A percentile compares a stretch with the other conserved stretches of the same genome.
phyloP scores from a whole-genome alignment of 2,329 filamentous ascomycete genomes.

The Ascochyta clinopodiicola region DNA sequence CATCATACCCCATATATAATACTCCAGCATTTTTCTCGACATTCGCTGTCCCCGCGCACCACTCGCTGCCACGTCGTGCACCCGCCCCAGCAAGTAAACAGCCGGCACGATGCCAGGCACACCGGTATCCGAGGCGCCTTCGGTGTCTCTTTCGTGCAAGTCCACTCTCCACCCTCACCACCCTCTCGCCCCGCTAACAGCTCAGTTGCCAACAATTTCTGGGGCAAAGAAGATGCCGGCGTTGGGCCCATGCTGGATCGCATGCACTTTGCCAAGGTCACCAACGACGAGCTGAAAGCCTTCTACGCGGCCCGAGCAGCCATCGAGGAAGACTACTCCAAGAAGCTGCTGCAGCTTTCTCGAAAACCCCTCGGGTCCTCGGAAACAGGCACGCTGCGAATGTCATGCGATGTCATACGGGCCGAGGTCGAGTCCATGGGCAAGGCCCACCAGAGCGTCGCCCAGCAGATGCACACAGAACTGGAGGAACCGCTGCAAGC shows the following conservation, averaged over 20 bases:
- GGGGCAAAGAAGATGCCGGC: conserved; percentile 98
- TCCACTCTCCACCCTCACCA: background rate
- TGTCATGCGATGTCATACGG: conserved; percentile 85
- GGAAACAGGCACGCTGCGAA: conserved; percentile 81
- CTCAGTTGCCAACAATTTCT: conserved; percentile 97
- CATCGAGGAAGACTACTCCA: conserved; percentile 95
- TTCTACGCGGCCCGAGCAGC: conserved; percentile 92
- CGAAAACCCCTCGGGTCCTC: conserved; percentile 88
- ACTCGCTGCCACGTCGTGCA: conserved; percentile 17
- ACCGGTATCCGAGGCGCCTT: conserved; percentile 63
- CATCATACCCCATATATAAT: conserved; percentile 18
- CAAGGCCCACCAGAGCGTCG: conserved; percentile 90
- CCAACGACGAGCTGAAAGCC: conserved; percentile 82
- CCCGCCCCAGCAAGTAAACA: conserved; percentile 36
- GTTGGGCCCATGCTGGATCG: conserved; percentile 89
- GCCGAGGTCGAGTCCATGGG: conserved; percentile 92
- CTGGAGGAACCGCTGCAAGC: conserved; percentile 91
- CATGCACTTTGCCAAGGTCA: conserved; percentile 93
- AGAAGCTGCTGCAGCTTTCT: conserved; percentile 83
- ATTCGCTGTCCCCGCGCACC: conserved; percentile 21
- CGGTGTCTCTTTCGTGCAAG: conserved; percentile 72
- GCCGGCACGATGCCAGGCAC: conserved; percentile 64
- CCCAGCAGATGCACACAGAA: conserved; percentile 93
- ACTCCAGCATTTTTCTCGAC: conserved; percentile 23
- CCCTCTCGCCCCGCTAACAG: conserved; percentile 39